These are phyloP conservation scores for Dalbergia cochinchinensis DNA, from an alignment of 306 rosid species.

Conservation along the genomic window DNA sequence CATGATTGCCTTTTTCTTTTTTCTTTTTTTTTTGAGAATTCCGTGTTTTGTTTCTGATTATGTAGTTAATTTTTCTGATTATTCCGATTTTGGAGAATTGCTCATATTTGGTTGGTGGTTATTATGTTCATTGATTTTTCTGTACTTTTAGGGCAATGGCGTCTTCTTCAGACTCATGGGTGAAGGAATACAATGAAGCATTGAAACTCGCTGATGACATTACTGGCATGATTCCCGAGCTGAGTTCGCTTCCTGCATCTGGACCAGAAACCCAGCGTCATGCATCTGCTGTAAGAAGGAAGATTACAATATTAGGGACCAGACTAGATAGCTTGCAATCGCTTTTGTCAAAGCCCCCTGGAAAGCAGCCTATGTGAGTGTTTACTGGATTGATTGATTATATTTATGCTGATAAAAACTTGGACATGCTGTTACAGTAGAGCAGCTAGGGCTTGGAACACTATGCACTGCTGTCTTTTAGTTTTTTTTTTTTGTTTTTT, in stretches of 20 bases:
- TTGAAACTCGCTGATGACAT: slow-evolving; percentile 84
- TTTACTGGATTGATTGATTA: background rate
- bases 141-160: slow-evolving; percentile 66
- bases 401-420: slow-evolving; percentile 9
- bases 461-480: background rate
- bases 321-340: slow-evolving; percentile 90
- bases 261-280: slow-evolving; percentile 85
- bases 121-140: background rate
- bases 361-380: slow-evolving; percentile 85
- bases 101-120: background rate
- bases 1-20: background rate
- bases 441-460: slow-evolving; percentile 6
- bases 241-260: slow-evolving; percentile 57
- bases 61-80: background rate
- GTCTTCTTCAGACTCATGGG: slow-evolving; percentile 82
- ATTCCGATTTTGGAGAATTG: background rate
- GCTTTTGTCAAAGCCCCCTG: slow-evolving; percentile 82
- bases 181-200: slow-evolving; percentile 88
- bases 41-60: background rate
- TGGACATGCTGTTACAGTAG: background rate
- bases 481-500: background rate
- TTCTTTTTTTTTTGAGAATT: background rate
- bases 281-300: slow-evolving; percentile 86
- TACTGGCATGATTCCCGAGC: slow-evolving; percentile 77
- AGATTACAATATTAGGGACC: slow-evolving; percentile 89